A percentile compares a stretch with the other conserved stretches of the same genome.
Conservation (phyloP, 768 basidiomycete genomes). For the Artomyces pyxidatus region DNA sequence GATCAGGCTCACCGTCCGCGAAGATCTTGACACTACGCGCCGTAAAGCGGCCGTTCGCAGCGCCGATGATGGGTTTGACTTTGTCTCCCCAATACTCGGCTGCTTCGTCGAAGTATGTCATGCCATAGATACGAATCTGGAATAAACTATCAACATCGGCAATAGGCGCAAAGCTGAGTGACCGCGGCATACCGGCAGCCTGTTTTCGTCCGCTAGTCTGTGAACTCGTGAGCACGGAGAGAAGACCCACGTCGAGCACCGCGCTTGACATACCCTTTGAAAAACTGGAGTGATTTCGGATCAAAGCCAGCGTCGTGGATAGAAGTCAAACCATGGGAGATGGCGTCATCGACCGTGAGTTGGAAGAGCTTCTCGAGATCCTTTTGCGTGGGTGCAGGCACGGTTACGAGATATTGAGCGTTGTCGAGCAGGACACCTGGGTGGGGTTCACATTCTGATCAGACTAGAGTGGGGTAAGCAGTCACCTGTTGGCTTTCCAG, state of each 20-base stretch:
- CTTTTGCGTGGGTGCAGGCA: slow-evolving; percentile 53
- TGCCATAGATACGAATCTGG: slow-evolving; percentile 74
- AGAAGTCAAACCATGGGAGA: slow-evolving; percentile 66
- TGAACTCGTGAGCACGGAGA: neutral
- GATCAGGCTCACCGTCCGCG: slow-evolving; percentile 51
- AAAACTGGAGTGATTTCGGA: slow-evolving; percentile 65
- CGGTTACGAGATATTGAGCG: slow-evolving; percentile 66
- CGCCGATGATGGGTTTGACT: slow-evolving; percentile 44
- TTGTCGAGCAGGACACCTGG: slow-evolving; percentile 78
- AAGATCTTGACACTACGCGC: slow-evolving; percentile 77
- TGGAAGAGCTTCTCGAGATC: slow-evolving; percentile 56
- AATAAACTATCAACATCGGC: neutral
- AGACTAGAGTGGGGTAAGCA: no score
- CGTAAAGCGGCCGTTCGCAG: slow-evolving; percentile 54
- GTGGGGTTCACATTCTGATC: slow-evolving; percentile 1
- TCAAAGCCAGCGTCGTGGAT: slow-evolving; percentile 81
- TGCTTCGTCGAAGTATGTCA: slow-evolving; percentile 62
- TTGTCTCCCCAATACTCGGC: slow-evolving; percentile 69
- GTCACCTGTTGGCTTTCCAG: slow-evolving; percentile 65
- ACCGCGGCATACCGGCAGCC: slow-evolving; percentile 44
- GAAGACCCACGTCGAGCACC: slow-evolving; percentile 3
- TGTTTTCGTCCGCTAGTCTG: slow-evolving; percentile 54
- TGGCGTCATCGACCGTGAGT: slow-evolving; percentile 56
- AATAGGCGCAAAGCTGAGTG: neutral
- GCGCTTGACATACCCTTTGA: slow-evolving; percentile 42